Conservation (phyloP, 2,329 filamentous ascomycete genomes). For the Paecilomyces variotii region DNA sequence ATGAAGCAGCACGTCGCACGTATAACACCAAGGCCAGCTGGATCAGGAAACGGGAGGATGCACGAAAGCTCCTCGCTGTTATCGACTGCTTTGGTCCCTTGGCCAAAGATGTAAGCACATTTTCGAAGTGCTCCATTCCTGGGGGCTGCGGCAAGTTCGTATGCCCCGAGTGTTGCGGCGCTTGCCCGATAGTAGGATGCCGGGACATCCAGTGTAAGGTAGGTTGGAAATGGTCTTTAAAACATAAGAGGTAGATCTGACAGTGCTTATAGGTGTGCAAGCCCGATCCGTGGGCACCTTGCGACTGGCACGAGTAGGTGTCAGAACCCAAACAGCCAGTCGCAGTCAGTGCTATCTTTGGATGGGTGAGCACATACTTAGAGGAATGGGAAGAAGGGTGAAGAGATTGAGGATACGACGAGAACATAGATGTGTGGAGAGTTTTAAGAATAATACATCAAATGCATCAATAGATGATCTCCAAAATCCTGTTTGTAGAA, state of each 20-base stretch:
- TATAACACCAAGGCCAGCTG: conserved; percentile 8
- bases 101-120: conserved; percentile 23
- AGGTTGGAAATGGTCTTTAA: background rate
- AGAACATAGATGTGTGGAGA: background rate
- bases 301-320: conserved; percentile 24
- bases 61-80: conserved; percentile 11
- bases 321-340: background rate
- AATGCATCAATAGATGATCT: background rate
- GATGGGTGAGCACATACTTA: background rate
- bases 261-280: conserved; percentile 23
- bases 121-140: conserved; percentile 22
- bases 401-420: background rate
- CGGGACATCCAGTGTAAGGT: conserved; percentile 27
- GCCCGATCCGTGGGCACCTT: conserved; percentile 21
- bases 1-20: conserved; percentile 8
- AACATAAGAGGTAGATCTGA: background rate
- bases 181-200: conserved; percentile 25
- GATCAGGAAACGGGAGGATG: conserved; percentile 8
- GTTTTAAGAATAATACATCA: background rate
- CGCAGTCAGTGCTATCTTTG: background rate
- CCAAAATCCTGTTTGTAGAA: background rate
- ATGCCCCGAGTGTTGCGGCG: conserved; percentile 27
- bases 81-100: conserved; percentile 16
- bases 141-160: conserved; percentile 23
- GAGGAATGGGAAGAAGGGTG: background rate